Conservation (phyloP, 352 stramenopile genomes). For the Phytophthora podocarpi region DNA sequence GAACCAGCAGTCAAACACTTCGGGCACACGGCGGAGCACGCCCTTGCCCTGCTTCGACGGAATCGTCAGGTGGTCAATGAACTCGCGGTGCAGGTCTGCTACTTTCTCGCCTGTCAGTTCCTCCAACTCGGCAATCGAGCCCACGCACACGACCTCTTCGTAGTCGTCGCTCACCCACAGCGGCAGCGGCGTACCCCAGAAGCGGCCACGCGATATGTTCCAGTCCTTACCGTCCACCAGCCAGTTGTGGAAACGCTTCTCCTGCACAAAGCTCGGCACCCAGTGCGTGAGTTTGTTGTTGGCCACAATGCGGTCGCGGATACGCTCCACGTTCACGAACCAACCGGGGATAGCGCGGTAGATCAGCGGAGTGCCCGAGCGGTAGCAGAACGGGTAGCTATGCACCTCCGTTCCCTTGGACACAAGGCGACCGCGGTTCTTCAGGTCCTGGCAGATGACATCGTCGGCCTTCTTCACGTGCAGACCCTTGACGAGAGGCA, state of each 20-base stretch:
- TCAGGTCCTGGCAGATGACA: constrained; percentile 95
- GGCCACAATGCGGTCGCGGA: constrained; percentile 94
- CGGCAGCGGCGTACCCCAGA: constrained; percentile 99
- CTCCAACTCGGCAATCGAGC: constrained; percentile 96
- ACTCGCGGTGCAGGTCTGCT: constrained; percentile 97
- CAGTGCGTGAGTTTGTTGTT: constrained; percentile 90
- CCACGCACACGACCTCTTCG: constrained; percentile 97
- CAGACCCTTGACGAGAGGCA: constrained; percentile 93
- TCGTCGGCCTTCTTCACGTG: constrained; percentile 99
- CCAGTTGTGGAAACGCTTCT: constrained; percentile 99
- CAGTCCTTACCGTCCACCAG: constrained; percentile 98
- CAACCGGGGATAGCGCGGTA: constrained; percentile 99
- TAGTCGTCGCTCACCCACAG: constrained; percentile 98
- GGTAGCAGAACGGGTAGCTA: constrained; percentile 99
- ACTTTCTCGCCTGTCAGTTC: constrained; percentile 93
- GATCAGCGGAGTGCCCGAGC: constrained; percentile 99
- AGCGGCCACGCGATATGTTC: constrained; percentile 98
- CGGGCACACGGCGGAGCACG: constrained; percentile 83
- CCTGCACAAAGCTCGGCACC: constrained; percentile 94
- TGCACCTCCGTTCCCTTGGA: constrained; percentile 97
- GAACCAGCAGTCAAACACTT: constrained; percentile 99
- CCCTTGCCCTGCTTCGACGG: constrained; percentile 94
- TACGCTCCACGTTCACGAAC: constrained; percentile 99
- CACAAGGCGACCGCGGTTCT: constrained; percentile 94
- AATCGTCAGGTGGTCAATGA: constrained; percentile 98